phyloP scores from a whole-genome alignment of 108 stramenopile species.

The Pinguiococcus pyrenoidosus region DNA sequence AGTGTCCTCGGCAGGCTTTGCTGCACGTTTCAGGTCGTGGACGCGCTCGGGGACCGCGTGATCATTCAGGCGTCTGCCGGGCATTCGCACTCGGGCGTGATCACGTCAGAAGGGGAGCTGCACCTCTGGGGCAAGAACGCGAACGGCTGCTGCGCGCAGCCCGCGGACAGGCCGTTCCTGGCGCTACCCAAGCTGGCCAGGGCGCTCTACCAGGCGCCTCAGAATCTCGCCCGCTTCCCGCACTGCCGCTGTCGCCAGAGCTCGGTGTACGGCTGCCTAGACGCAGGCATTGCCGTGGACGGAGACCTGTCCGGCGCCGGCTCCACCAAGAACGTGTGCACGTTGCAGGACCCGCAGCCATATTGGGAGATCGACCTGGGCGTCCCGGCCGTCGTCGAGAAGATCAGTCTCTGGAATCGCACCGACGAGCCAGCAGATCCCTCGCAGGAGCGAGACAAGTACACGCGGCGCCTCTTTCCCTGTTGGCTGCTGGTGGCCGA shows the following conservation, averaged over 20 bases:
- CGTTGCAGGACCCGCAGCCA: slow-evolving; percentile 35
- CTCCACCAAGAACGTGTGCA: slow-evolving; percentile 15
- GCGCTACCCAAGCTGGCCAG: too few relatives aligned
- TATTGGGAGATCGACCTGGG: slow-evolving; percentile 32
- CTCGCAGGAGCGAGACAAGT: slow-evolving; percentile 25
- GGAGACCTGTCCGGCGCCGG: slow-evolving; percentile 14
- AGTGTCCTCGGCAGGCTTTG: slow-evolving; percentile 30
- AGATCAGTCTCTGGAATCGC: slow-evolving; percentile 45
- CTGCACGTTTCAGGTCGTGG: slow-evolving; percentile 15
- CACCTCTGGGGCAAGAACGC: slow-evolving; percentile 48
- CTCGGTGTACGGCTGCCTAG: slow-evolving; percentile 25
- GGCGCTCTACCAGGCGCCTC: slow-evolving; percentile 25
- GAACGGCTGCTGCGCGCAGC: slow-evolving; percentile 47
- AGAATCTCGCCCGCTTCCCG: slow-evolving; percentile 29
- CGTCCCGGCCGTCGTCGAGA: slow-evolving; percentile 2
- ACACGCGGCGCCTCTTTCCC: slow-evolving; percentile 37
- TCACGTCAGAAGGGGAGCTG: slow-evolving; percentile 45
- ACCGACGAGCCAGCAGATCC: slow-evolving; percentile 41
- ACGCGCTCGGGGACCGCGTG: not conserved
- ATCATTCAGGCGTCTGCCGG: too few relatives aligned
- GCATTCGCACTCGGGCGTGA: slow-evolving; percentile 18
- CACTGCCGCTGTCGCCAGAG: slow-evolving; percentile 25
- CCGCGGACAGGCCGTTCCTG: slow-evolving; percentile 15
- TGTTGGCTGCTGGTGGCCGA: slow-evolving; percentile 45
- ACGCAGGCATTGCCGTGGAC: slow-evolving; percentile 17